phyloP scores from a whole-genome alignment of 805 yeast genomes.

The Spathaspora boniae region DNA sequence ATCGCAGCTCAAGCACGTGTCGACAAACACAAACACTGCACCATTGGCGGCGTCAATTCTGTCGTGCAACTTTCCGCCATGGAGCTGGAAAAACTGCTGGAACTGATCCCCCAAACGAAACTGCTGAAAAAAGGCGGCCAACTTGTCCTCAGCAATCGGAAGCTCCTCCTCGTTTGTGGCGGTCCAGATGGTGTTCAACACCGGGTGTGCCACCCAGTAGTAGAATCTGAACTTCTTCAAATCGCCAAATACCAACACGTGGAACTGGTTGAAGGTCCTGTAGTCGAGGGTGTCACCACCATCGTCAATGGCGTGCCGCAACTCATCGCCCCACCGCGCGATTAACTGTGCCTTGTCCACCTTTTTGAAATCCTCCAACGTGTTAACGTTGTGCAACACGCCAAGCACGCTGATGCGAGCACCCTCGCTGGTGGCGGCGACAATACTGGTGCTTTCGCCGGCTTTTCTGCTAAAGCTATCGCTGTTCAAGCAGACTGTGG shows the following conservation, averaged over 20 bases:
- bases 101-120: not conserved
- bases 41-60: not conserved
- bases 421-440: constrained; percentile 7
- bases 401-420: constrained; percentile 29
- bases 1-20: constrained; percentile 24
- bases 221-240: constrained; percentile 82
- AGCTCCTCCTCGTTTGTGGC: constrained; percentile 9
- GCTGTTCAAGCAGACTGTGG: constrained; percentile 32
- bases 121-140: too few relatives aligned
- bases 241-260: constrained; percentile 70
- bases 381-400: constrained; percentile 59
- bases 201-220: constrained; percentile 88
- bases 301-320: constrained; percentile 22
- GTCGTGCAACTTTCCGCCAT: constrained; percentile 6
- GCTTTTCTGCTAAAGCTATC: constrained; percentile 29
- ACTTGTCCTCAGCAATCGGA: not conserved
- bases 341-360: constrained; percentile 61
- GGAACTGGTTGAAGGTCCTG: constrained; percentile 33
- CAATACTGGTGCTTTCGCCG: too few relatives aligned
- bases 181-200: constrained; percentile 52
- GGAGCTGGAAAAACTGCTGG: constrained; percentile 13
- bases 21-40: constrained; percentile 27
- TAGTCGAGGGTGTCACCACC: constrained; percentile 24
- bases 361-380: constrained; percentile 78
- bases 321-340: constrained; percentile 31